Conservation (phyloP, 306 rosid genomes). For the Senna siamea region DNA sequence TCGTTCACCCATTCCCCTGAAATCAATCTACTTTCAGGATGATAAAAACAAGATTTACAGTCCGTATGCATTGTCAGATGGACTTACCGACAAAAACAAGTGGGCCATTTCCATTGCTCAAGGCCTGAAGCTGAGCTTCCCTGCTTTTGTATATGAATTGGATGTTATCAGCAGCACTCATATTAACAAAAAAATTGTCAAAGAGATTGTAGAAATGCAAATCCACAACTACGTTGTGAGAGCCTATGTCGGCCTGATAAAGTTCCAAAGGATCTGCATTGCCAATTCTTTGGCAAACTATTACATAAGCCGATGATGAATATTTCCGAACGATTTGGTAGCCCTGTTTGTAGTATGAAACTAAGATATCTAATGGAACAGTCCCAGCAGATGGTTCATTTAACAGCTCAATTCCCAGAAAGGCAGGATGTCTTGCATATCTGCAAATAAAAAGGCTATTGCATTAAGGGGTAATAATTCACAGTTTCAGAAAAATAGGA, state of each 20-base stretch:
- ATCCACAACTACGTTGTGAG: conserved; percentile 62
- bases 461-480: not conserved
- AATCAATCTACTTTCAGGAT: not conserved
- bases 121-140: conserved; percentile 67
- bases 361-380: conserved; percentile 69
- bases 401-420: conserved; percentile 89
- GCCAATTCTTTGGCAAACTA: conserved; percentile 92
- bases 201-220: conserved; percentile 80
- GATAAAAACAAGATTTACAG: not conserved
- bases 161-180: conserved; percentile 71
- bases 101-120: conserved; percentile 74
- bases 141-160: conserved; percentile 73
- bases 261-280: conserved; percentile 88
- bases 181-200: conserved; percentile 67
- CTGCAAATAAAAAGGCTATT: conserved; percentile 49
- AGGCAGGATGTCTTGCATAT: conserved; percentile 68
- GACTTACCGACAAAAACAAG: conserved; percentile 69
- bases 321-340: conserved; percentile 76
- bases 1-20: conserved; percentile 65
- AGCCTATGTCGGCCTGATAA: conserved; percentile 65
- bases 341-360: conserved; percentile 79
- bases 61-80: not conserved
- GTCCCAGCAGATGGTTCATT: conserved; percentile 80
- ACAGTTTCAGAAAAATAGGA: not conserved
- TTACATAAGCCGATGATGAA: conserved; percentile 75